phyloP scores from a whole-genome alignment of 2,329 filamentous ascomycete genomes.

The Verticillium nubilum region DNA sequence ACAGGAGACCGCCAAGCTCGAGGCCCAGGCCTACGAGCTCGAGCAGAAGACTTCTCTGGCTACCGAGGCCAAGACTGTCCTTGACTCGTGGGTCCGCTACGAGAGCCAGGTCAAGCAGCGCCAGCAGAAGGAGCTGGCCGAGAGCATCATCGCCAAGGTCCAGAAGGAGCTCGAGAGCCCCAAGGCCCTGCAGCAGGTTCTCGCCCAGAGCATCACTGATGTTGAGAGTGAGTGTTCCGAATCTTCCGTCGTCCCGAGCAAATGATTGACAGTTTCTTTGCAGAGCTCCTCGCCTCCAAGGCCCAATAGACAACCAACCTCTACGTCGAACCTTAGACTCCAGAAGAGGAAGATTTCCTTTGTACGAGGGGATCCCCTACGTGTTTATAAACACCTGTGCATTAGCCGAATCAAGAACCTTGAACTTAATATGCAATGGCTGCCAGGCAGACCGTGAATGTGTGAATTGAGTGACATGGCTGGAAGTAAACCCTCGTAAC shows the following conservation, averaged over 20 bases:
- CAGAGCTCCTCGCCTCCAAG: constrained; percentile 60
- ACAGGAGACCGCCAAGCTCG: constrained; percentile 93
- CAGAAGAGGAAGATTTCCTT: constrained; percentile 38
- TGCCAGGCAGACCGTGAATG: neutral
- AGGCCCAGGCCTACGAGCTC: constrained; percentile 93
- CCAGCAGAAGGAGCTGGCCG: constrained; percentile 93
- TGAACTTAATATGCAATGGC: neutral
- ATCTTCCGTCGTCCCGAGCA: constrained; percentile 2
- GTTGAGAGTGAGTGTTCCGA: constrained; percentile 70
- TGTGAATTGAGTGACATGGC: neutral
- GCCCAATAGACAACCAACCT: constrained; percentile 47
- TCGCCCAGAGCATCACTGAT: constrained; percentile 92
- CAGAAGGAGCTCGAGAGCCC: constrained; percentile 98
- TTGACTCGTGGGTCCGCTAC: constrained; percentile 98
- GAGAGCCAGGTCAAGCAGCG: constrained; percentile 98
- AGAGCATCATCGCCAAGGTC: constrained; percentile 93
- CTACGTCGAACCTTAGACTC: constrained; percentile 7
- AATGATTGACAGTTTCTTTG: neutral
- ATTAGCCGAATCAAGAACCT: constrained; percentile 46
- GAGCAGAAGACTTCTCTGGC: constrained; percentile 94
- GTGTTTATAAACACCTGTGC: constrained; percentile 57
- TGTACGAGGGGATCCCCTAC: constrained; percentile 35
- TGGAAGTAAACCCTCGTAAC: no score
- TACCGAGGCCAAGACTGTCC: constrained; percentile 86
- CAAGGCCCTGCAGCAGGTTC: constrained; percentile 93